Base-by-base conservation (phyloP, 2,329 filamentous ascomycete species). In the Cercospora berteroae region DNA sequence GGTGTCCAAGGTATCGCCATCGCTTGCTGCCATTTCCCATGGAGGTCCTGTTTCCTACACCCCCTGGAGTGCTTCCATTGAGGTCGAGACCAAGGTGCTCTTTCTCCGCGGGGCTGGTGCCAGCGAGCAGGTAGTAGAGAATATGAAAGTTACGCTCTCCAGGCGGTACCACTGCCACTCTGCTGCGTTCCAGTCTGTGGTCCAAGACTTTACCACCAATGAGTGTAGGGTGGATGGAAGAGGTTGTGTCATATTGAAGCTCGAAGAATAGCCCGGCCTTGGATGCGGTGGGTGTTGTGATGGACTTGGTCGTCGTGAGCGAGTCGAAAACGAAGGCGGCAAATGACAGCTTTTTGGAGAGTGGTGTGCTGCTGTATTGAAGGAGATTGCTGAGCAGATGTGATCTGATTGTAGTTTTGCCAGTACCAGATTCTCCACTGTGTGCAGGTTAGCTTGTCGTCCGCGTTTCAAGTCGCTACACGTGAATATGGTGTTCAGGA, bases 111-210 rank as follows among this genome's bases (percentile, higher is more conserved):
- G 88, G 85, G 74, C 93, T 97, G 12, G 95, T 98, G 65, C 95
- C 95, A 0, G 94, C 91, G 31, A 99, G 83, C 4, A 99, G 87
- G 78, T 99, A 99, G 83, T 99, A 99, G 8, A 99, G 84, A 27
- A 96, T 87, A 80, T 99, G 95, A 78, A 97, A 98, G 79, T 95
- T 98, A 55, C 95, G 90, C 81, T 99, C 95, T 74, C 95, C 95
- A 0, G 95, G 97, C 0, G 95, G 95, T 0, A 98, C 94, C 48
- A 93, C 88, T 29, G 95, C 89, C 70, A 99, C 93, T 70, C 95
- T 88, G 80, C 93, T 97, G 66, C 95, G 86, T 80, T 99, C 95
- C 58, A 99, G 83, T 72, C 95, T 88, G 79, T 99, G 95, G 74
- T 98, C 94, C 55, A 99, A 85, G 16, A 99, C 85, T 81, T 99